Evolutionary conservation across 129 eudicot genomes (phyloP), one percentile per base, ranked within the genome.

Genomic region (Escallonia rubra): DNA sequence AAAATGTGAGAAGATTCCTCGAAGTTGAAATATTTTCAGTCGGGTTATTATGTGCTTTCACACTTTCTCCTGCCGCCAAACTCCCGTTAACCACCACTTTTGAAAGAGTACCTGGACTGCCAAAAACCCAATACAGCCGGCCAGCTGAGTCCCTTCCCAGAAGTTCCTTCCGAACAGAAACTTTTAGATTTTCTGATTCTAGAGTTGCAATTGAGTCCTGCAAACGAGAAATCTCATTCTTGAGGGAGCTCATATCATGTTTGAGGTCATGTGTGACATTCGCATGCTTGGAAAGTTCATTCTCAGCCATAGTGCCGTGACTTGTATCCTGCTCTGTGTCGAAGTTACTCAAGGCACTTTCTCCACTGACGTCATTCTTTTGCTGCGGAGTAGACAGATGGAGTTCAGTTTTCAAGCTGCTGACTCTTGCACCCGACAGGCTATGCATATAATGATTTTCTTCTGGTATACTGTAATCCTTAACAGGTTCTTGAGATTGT

Each of bases 141-240:
- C 97, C 99, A 57, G 67, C 67, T 66, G 83, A 77, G 79, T 94
- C 99, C 68, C 84, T 71, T 13, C 99, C 99, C 73, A 94, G 67
- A 80, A 64, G 79, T 67, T 94, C 90, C 83, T 83, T 85, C 48
- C 97, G 83, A 47, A 85, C 69, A 77, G 90, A 75, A 10, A 85
- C 80, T 58, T 79, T 87, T 13, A 70, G 69, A 65, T 85, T 80
- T 72, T 85, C 86, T n/a, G 65, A 64, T 40, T 94, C 97, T 53
- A 76, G 68, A 57, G 61, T 71, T 43, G 82, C 76, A 73, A 94
- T 85, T 34, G 83, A 74, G 52, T 81, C 83, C 59, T 80, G 88
- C 68, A 90, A 65, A 71, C 64, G 66, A 53, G 85, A 65, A 57
- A 84, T 74, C 40, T 77, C 82, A 16, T 77, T 74, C 87, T 83